Conservation (phyloP, 2,329 filamentous ascomycete genomes). For the Neopestalotiopsis clavispora region DNA sequence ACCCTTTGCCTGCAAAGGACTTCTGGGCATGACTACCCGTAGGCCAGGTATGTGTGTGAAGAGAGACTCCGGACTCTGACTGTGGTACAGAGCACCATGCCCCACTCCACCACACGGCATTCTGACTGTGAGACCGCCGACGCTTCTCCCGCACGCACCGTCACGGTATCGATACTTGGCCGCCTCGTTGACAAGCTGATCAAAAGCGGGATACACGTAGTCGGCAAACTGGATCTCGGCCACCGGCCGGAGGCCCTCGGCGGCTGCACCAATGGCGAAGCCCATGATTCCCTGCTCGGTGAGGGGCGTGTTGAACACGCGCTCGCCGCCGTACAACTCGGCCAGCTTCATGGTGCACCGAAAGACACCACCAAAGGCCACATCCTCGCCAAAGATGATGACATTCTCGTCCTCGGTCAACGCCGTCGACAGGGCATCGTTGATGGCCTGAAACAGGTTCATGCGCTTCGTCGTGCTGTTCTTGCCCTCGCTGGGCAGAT, state of each 20-base stretch:
- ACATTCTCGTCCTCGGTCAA: slow-evolving; percentile 84
- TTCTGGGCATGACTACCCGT: slow-evolving; percentile 83
- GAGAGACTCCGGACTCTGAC: slow-evolving; percentile 85
- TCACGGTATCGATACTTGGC: slow-evolving; percentile 86
- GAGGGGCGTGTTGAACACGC: slow-evolving; percentile 96
- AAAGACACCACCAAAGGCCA: slow-evolving; percentile 96
- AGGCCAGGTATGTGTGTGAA: slow-evolving; percentile 89
- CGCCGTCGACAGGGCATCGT: slow-evolving; percentile 83
- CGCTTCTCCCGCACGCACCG: slow-evolving; percentile 60
- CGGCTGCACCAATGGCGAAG: slow-evolving; percentile 88
- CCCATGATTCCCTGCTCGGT: slow-evolving; percentile 94
- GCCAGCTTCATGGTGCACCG: slow-evolving; percentile 90
- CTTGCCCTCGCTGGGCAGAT: slow-evolving; percentile 70
- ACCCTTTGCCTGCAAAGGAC: slow-evolving; percentile 87
- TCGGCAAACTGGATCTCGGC: slow-evolving; percentile 97
- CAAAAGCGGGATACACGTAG: slow-evolving; percentile 91
- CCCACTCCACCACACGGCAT: slow-evolving; percentile 93
- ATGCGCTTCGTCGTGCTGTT: slow-evolving; percentile 80
- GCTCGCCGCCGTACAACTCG: slow-evolving; percentile 82
- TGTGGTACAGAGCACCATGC: slow-evolving; percentile 86
- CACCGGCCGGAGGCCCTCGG: slow-evolving; percentile 89
- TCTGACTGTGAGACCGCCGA: slow-evolving; percentile 81
- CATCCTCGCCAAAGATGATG: slow-evolving; percentile 93
- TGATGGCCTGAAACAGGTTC: slow-evolving; percentile 94
- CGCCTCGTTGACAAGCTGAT: slow-evolving; percentile 92